phyloP scores from a whole-genome alignment of 2,329 filamentous ascomycete genomes.

The Epicoccum sorghinum region DNA sequence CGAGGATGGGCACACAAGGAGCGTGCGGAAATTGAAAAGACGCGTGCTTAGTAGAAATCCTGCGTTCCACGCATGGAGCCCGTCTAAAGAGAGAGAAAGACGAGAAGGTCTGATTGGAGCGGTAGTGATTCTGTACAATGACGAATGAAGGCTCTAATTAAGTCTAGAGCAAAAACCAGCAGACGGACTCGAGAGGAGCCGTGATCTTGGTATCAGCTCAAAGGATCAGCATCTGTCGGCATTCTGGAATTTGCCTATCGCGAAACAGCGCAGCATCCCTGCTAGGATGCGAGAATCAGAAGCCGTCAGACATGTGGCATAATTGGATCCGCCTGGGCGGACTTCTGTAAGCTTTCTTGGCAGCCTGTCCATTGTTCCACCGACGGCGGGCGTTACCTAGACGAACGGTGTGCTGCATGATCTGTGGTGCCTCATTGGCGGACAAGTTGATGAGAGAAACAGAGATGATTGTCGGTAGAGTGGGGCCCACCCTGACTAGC shows the following conservation, averaged over 20 bases:
- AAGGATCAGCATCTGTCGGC: slow-evolving; percentile 8
- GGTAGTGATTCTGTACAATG: background rate
- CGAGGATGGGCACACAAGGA: slow-evolving; percentile 14
- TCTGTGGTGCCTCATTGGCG: background rate
- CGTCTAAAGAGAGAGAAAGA: background rate
- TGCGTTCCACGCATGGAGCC: background rate
- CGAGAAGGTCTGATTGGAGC: background rate
- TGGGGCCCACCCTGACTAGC: slow-evolving; percentile 6
- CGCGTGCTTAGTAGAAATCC: background rate
- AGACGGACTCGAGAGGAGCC: slow-evolving; percentile 10
- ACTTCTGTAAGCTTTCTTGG: slow-evolving; percentile 5
- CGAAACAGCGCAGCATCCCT: background rate
- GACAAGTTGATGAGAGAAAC: background rate
- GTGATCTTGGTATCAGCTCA: slow-evolving; percentile 1
- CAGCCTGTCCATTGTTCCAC: background rate
- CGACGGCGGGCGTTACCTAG: background rate
- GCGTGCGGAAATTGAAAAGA: background rate
- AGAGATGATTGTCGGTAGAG: slow-evolving; percentile 1
- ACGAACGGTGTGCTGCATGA: slow-evolving; percentile 5
- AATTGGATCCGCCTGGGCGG: background rate
- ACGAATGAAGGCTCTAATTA: background rate
- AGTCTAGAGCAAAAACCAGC: background rate
- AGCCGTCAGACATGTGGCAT: background rate
- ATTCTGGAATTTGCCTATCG: slow-evolving; percentile 3
- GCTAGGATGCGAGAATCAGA: background rate